A percentile compares a stretch with the other conserved stretches of the same genome.
These are phyloP conservation scores for Taxawa tesnikishii DNA, from an alignment of 2,329 filamentous ascomycete genomes.

Conservation along the genomic window DNA sequence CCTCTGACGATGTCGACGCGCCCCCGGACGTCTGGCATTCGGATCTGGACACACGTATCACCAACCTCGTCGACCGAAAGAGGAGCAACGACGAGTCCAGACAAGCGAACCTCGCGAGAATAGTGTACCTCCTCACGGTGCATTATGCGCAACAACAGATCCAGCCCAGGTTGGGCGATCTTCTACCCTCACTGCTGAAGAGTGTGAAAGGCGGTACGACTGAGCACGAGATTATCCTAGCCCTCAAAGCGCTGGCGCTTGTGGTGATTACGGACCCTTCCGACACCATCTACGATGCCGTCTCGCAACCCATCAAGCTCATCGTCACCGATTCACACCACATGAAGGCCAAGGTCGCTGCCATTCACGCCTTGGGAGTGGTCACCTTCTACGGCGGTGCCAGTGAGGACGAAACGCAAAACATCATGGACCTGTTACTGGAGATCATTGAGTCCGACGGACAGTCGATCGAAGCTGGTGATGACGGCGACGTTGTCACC, in stretches of 20 bases:
- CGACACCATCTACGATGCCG: conserved; percentile 53
- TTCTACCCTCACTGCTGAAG: conserved; percentile 54
- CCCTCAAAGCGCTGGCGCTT: conserved; percentile 59
- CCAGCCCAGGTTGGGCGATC: conserved; percentile 44
- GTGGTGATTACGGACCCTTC: conserved; percentile 56
- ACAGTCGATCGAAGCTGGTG: conserved; percentile 55
- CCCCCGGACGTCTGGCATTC: conserved; percentile 46
- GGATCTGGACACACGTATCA: conserved; percentile 52
- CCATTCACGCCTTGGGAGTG: conserved; percentile 63
- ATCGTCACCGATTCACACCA: conserved; percentile 56
- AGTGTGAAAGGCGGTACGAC: conserved; percentile 58
- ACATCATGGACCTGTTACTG: conserved; percentile 62
- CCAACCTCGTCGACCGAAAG: conserved; percentile 65
- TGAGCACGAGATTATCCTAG: conserved; percentile 56
- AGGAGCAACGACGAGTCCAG: conserved; percentile 61
- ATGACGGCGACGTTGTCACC: conserved; percentile 57
- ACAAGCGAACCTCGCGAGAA: conserved; percentile 50
- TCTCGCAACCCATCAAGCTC: conserved; percentile 46
- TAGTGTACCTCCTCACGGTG: conserved; percentile 53
- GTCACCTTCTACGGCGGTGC: conserved; percentile 66
- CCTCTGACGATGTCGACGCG: conserved; percentile 36
- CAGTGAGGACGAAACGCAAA: conserved; percentile 50
- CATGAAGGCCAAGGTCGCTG: conserved; percentile 50
- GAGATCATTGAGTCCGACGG: conserved; percentile 75
- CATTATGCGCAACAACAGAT: conserved; percentile 56